phyloP scores from a whole-genome alignment of 495 filamentous ascomycete genomes.

The Aspergillus campestris region DNA sequence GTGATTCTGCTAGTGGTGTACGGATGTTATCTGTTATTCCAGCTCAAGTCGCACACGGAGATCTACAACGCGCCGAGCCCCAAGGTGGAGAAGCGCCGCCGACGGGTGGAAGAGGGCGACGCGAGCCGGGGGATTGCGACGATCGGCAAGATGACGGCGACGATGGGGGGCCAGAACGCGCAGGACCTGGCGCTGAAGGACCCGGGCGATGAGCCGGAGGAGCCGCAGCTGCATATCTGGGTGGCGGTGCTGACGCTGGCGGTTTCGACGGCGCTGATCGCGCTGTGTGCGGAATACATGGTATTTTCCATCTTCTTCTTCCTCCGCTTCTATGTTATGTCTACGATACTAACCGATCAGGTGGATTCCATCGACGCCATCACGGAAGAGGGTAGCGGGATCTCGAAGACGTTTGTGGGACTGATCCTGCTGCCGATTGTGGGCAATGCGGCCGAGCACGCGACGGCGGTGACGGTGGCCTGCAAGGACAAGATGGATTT shows the following conservation, averaged over 20 bases:
- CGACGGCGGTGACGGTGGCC: conserved; percentile 78
- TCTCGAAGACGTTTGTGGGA: conserved; percentile 72
- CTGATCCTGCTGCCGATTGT: conserved; percentile 84
- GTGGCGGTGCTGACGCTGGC: conserved; percentile 65
- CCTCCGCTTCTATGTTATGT: neutral
- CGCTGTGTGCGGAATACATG: conserved; percentile 86
- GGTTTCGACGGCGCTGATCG: conserved; percentile 69
- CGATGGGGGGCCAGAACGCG: conserved; percentile 30
- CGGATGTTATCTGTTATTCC: conserved; percentile 69
- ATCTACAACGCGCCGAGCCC: conserved; percentile 67
- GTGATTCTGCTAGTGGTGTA: conserved; percentile 73
- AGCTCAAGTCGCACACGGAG: conserved; percentile 64
- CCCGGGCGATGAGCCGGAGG: conserved; percentile 55
- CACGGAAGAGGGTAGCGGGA: conserved; percentile 37
- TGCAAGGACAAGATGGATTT: conserved; percentile 90
- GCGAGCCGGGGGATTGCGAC: conserved; percentile 50
- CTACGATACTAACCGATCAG: conserved; percentile 5
- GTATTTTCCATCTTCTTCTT: conserved; percentile 20
- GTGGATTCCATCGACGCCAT: conserved; percentile 66
- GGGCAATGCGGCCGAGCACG: conserved; percentile 82
- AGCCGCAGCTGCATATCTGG: conserved; percentile 58
- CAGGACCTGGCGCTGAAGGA: conserved; percentile 37
- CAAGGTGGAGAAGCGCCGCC: conserved; percentile 54
- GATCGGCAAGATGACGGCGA: conserved; percentile 47
- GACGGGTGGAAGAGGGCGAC: conserved; percentile 46